phyloP scores from a whole-genome alignment of 2,329 filamentous ascomycete species.

The Epichloe aotearoae region DNA sequence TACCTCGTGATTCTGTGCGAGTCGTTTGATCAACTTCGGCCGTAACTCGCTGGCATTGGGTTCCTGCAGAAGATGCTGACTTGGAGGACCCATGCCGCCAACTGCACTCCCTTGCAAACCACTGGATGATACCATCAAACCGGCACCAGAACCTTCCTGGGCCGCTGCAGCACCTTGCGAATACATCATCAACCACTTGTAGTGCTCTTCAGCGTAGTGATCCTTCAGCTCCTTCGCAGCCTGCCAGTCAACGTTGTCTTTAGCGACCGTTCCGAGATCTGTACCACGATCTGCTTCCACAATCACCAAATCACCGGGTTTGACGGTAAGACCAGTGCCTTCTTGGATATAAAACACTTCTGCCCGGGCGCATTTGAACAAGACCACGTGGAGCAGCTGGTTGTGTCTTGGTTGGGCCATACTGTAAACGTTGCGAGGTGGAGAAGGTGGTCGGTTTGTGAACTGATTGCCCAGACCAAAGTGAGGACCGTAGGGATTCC shows the following conservation, averaged over 20 bases:
- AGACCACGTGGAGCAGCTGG: slow-evolving; percentile 72
- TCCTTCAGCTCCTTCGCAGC: slow-evolving; percentile 82
- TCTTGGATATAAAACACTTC: slow-evolving; percentile 97
- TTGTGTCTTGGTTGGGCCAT: slow-evolving; percentile 49
- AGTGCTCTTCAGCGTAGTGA: slow-evolving; percentile 87
- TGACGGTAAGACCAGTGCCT: slow-evolving; percentile 81
- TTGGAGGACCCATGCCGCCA: slow-evolving; percentile 65
- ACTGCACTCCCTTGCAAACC: slow-evolving; percentile 57
- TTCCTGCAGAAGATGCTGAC: slow-evolving; percentile 60
- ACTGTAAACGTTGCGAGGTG: slow-evolving; percentile 48
- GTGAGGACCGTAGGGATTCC: slow-evolving; percentile 30
- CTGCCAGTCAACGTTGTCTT: slow-evolving; percentile 77
- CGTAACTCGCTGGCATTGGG: slow-evolving; percentile 65
- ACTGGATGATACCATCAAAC: slow-evolving; percentile 50
- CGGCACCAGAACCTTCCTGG: slow-evolving; percentile 46
- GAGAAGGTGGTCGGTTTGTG: slow-evolving; percentile 35
- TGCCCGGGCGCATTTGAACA: slow-evolving; percentile 91
- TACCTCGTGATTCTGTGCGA: slow-evolving; percentile 85
- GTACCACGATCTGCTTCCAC: slow-evolving; percentile 95
- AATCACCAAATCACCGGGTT: slow-evolving; percentile 86
- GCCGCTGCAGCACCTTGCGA: slow-evolving; percentile 60
- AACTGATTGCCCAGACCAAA: slow-evolving; percentile 27
- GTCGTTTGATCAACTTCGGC: slow-evolving; percentile 91
- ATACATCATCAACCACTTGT: slow-evolving; percentile 98
- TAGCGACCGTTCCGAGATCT: slow-evolving; percentile 84